These are phyloP conservation scores for Paecilomyces niveus DNA, from an alignment of 2,329 filamentous ascomycete species.

Conservation along the genomic window DNA sequence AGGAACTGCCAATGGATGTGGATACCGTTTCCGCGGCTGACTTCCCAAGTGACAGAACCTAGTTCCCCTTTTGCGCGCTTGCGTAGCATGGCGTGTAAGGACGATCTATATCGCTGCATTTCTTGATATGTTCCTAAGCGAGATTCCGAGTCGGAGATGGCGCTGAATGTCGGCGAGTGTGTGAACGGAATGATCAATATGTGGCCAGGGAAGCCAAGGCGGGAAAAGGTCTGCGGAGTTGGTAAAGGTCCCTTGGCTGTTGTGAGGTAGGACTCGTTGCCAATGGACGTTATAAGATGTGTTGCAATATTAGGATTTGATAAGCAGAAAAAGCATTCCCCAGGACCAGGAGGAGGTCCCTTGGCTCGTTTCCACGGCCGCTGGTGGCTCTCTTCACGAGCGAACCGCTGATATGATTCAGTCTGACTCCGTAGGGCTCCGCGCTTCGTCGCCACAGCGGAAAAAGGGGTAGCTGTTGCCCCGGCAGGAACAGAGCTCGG, in stretches of 20 bases:
- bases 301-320: conserved; percentile 76
- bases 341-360: conserved; percentile 54
- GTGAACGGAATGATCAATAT: conserved; percentile 84
- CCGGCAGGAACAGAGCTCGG: conserved; percentile 58
- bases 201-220: conserved; percentile 72
- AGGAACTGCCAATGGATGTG: conserved; percentile 94
- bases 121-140: conserved; percentile 60
- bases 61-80: conserved; percentile 46
- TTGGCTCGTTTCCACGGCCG: conserved; percentile 38
- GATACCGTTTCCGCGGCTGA: conserved; percentile 71
- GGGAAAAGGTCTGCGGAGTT: conserved; percentile 61
- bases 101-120: conserved; percentile 72
- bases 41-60: conserved; percentile 86
- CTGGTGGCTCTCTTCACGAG: conserved; percentile 30
- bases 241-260: conserved; percentile 87
- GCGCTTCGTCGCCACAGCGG: conserved; percentile 52
- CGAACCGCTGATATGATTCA: conserved; percentile 32
- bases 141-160: conserved; percentile 55
- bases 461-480: conserved; percentile 64
- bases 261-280: conserved; percentile 78
- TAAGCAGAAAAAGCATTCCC: conserved; percentile 90
- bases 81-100: conserved; percentile 71
- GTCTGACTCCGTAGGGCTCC: conserved; percentile 30
- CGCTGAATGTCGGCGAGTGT: conserved; percentile 67
- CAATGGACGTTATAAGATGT: conserved; percentile 86